These are phyloP conservation scores for Zygotorulaspora sp. DNA, from an alignment of 805 yeast genomes.

Conservation along the genomic window DNA sequence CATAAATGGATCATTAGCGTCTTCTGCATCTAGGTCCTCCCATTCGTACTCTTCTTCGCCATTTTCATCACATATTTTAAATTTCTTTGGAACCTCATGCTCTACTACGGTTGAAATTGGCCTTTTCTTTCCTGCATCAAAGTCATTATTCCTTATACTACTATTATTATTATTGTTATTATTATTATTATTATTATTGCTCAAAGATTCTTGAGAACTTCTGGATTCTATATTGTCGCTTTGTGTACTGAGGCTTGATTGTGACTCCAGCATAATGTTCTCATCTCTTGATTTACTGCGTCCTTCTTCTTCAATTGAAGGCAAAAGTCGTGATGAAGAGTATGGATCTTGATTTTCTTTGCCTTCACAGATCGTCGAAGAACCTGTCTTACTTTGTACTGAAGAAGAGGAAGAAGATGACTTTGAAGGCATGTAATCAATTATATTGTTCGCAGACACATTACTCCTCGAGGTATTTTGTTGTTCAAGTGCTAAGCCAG, in stretches of 20 bases:
- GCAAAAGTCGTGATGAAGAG: conserved; percentile 10
- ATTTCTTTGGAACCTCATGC: conserved; percentile 33
- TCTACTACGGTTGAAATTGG: conserved; percentile 36
- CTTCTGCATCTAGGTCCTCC: conserved; percentile 81
- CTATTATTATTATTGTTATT: conserved; percentile 2
- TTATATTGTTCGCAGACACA: conserved; percentile 1
- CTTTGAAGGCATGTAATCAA: conserved; percentile 1
- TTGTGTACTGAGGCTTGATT: conserved; percentile 7
- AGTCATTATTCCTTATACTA: conserved; percentile 3
- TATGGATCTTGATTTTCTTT: conserved; percentile 29
- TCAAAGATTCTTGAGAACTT: conserved; percentile 4
- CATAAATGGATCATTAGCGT: conserved; percentile 79
- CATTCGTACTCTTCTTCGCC: conserved; percentile 42
- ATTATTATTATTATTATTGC: conserved; percentile 1
- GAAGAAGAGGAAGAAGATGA: conserved; percentile 5
- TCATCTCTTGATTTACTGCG: conserved; percentile 8
- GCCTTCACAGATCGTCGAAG: conserved; percentile 15
- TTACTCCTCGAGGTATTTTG: conserved; percentile 1
- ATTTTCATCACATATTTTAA: conserved; percentile 31
- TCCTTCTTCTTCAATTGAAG: conserved; percentile 20
- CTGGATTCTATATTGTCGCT: conserved; percentile 3
- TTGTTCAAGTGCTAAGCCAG: conserved; percentile 4
- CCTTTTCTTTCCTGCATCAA: conserved; percentile 31
- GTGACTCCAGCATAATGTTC: conserved; percentile 6
- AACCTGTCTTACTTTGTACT: not conserved